phyloP scores from a whole-genome alignment of 2,329 filamentous ascomycete species.

The Diaporthe sp. region DNA sequence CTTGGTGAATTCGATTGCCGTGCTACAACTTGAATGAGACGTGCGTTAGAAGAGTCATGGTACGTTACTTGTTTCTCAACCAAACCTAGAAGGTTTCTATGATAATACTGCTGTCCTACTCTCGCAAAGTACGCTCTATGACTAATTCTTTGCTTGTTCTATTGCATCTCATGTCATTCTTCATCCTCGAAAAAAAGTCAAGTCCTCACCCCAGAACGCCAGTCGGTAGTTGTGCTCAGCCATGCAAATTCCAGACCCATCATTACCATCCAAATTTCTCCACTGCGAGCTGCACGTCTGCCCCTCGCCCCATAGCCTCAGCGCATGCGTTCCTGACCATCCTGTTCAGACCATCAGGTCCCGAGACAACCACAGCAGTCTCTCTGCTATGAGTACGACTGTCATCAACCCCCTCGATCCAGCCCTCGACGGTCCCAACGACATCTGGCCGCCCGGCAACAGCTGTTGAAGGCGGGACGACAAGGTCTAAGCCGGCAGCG shows the following conservation, averaged over 20 bases:
- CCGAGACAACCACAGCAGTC: slow-evolving; percentile 70
- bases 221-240: neutral
- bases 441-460: slow-evolving; percentile 69
- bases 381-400: slow-evolving; percentile 45
- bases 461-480: slow-evolving; percentile 67
- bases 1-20: neutral
- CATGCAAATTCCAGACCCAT: neutral
- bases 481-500: slow-evolving; percentile 63
- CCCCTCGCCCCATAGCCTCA: slow-evolving; percentile 60
- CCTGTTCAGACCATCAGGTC: slow-evolving; percentile 73
- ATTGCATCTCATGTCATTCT: neutral
- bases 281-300: slow-evolving; percentile 66
- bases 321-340: slow-evolving; percentile 72
- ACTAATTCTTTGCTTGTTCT: neutral
- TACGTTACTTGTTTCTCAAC: neutral
- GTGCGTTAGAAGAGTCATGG: too few relatives aligned
- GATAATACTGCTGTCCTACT: neutral
- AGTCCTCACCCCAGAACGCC: neutral
- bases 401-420: slow-evolving; percentile 47
- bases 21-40: neutral
- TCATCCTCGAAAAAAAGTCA: neutral
- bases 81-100: neutral
- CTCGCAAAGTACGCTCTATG: neutral
- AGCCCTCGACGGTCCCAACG: slow-evolving; percentile 55
- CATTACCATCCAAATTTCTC: slow-evolving; percentile 78